These are phyloP conservation scores for Vitis riparia DNA, from an alignment of 164 flowering plant species.

Conservation along the genomic window DNA sequence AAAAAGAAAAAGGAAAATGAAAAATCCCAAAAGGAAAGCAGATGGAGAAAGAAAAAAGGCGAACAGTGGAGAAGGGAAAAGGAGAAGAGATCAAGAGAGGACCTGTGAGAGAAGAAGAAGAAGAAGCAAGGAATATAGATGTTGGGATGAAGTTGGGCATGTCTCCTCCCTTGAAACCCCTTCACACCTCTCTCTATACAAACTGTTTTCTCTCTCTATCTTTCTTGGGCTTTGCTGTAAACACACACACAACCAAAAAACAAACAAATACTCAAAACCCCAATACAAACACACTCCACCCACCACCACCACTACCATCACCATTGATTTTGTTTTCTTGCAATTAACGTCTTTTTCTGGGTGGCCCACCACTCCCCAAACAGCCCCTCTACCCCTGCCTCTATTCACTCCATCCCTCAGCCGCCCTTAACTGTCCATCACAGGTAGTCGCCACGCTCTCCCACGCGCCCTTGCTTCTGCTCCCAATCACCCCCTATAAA, in stretches of 20 bases:
- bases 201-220: conserved; percentile 1
- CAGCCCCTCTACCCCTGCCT: conserved; percentile 3
- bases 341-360: conserved; percentile 4
- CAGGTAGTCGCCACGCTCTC: neutral
- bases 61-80: neutral
- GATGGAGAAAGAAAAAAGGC: neutral
- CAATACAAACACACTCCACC: conserved; percentile 10
- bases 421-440: conserved; percentile 18
- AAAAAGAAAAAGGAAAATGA: neutral
- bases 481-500: too few relatives aligned
- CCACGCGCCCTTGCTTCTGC: neutral
- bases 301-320: neutral
- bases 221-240: neutral
- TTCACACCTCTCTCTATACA: conserved; percentile 1
- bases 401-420: conserved; percentile 1
- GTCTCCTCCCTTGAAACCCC: conserved; percentile 45
- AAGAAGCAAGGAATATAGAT: conserved; percentile 29
- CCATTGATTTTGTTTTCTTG: neutral
- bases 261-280: neutral
- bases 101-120: conserved; percentile 49
- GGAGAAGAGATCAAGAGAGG: conserved; percentile 3
- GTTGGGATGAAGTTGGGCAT: conserved; percentile 55
- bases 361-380: conserved; percentile 3
- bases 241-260: too few relatives aligned
- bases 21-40: neutral